Percentiles rank a stretch among this genome's conserved stretches.
phyloP scores from a whole-genome alignment of 352 stramenopile genomes.

The Phytophthora pisi region DNA sequence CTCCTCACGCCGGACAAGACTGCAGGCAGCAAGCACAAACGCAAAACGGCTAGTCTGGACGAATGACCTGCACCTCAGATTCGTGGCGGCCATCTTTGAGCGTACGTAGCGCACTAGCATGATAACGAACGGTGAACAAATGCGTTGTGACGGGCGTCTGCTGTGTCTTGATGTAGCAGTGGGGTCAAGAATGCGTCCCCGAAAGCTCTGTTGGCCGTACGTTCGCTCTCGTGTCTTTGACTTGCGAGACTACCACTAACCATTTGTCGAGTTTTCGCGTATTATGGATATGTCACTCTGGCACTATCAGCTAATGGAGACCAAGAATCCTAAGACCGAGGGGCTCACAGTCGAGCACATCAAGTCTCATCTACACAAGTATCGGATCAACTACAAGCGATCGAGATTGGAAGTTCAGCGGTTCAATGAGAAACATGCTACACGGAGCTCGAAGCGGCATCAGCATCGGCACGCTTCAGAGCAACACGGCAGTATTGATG shows the following conservation, averaged over 20 bases:
- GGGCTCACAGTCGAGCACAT: constrained; percentile 28
- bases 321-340: constrained; percentile 8
- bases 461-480: constrained; percentile 1
- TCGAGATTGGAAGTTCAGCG: constrained; percentile 19
- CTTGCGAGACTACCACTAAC: not conserved
- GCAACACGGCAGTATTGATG: not conserved
- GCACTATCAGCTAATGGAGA: constrained; percentile 26
- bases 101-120: constrained; percentile 10
- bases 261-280: not conserved
- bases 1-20: not conserved
- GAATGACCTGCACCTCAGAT: constrained; percentile 27
- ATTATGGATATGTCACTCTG: not conserved
- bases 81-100: constrained; percentile 33
- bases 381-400: constrained; percentile 30
- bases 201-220: constrained; percentile 26
- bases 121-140: not conserved
- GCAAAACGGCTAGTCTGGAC: constrained; percentile 27
- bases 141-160: constrained; percentile 11
- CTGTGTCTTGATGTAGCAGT: constrained; percentile 10
- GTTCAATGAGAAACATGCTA: constrained; percentile 22
- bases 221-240: not conserved
- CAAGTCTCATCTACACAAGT: constrained; percentile 38
- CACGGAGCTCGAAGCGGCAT: constrained; percentile 19
- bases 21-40: constrained; percentile 3
- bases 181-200: constrained; percentile 33